phyloP scores from a whole-genome alignment of 2,329 filamentous ascomycete species.

The Didymosphaeria variabile region DNA sequence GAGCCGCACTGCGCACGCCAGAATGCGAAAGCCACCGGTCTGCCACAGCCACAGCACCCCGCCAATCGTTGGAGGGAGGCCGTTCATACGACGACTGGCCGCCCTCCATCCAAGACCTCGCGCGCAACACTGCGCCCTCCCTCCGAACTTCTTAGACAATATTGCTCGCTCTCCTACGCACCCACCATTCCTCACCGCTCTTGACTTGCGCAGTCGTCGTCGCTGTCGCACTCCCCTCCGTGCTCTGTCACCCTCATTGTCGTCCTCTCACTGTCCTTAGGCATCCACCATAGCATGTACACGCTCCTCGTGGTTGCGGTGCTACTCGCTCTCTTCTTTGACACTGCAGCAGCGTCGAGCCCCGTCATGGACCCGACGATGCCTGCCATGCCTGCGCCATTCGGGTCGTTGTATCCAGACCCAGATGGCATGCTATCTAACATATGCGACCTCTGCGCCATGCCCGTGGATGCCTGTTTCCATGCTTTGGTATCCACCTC shows the following conservation, averaged over 20 bases:
- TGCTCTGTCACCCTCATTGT: slow-evolving; percentile 22
- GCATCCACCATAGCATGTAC: slow-evolving; percentile 42
- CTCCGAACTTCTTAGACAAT: slow-evolving; percentile 20
- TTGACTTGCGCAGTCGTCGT: slow-evolving; percentile 2
- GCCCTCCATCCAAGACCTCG: slow-evolving; percentile 27
- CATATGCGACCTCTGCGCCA: slow-evolving; percentile 37
- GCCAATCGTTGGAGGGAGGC: slow-evolving; percentile 18
- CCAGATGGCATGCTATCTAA: slow-evolving; percentile 35
- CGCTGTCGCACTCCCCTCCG: slow-evolving; percentile 9
- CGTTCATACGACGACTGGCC: slow-evolving; percentile 28
- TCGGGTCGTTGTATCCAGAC: slow-evolving; percentile 36
- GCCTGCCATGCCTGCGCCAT: slow-evolving; percentile 28
- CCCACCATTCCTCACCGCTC: slow-evolving; percentile 3
- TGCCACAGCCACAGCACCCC: slow-evolving; percentile 39
- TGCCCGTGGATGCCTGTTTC: slow-evolving; percentile 31
- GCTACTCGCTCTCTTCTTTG: slow-evolving; percentile 36
- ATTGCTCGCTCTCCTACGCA: slow-evolving; percentile 14
- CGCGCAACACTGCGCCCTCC: slow-evolving; percentile 23
- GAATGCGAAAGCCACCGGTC: slow-evolving; percentile 27
- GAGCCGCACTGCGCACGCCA: slow-evolving; percentile 21
- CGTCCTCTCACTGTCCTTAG: slow-evolving; percentile 28
- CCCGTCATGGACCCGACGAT: slow-evolving; percentile 35
- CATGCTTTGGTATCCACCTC: slow-evolving; percentile 28
- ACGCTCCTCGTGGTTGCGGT: slow-evolving; percentile 37
- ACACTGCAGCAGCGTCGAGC: slow-evolving; percentile 37